These are phyloP conservation scores for Scheffersomyces quercinus DNA, from an alignment of 1,139 yeast species.

Conservation along the genomic window DNA sequence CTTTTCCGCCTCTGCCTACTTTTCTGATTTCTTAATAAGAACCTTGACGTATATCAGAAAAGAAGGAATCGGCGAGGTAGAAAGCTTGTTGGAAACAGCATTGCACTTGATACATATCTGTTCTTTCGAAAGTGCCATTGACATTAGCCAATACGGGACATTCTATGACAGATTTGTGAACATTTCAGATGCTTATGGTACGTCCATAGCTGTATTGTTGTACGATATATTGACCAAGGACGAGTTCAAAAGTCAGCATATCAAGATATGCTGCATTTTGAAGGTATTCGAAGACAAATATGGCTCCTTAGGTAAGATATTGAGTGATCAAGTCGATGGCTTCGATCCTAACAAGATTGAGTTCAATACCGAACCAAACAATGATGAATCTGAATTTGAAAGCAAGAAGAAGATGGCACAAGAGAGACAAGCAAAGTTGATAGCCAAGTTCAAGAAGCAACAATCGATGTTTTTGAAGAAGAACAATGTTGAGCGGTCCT, in stretches of 20 bases:
- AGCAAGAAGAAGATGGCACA: slow-evolving; percentile 69
- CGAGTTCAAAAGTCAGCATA: slow-evolving; percentile 41
- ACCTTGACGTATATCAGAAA: slow-evolving; percentile 45
- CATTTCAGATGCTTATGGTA: slow-evolving; percentile 27
- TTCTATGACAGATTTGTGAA: slow-evolving; percentile 38
- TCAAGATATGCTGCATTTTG: slow-evolving; percentile 58
- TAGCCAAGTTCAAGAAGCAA: slow-evolving; percentile 78
- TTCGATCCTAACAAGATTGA: slow-evolving; percentile 23
- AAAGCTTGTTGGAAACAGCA: slow-evolving; percentile 55
- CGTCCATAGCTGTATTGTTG: slow-evolving; percentile 47
- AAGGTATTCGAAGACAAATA: slow-evolving; percentile 32
- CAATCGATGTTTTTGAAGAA: slow-evolving; percentile 69
- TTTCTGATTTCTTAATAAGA: slow-evolving; percentile 52
- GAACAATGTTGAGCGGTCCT: slow-evolving; percentile 31
- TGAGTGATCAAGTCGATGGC: slow-evolving; percentile 20
- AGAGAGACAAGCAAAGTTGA: slow-evolving; percentile 67
- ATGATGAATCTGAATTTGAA: slow-evolving; percentile 48
- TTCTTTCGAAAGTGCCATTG: slow-evolving; percentile 32
- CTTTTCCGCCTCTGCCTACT: slow-evolving; percentile 53
- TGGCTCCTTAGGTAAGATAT: slow-evolving; percentile 18
- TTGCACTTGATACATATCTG: slow-evolving; percentile 72
- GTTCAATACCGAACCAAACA: slow-evolving; percentile 13
- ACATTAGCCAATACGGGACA: slow-evolving; percentile 28
- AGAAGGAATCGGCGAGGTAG: slow-evolving; percentile 45
- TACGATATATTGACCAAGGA: slow-evolving; percentile 46